Evolutionary conservation across 495 filamentous ascomycete genomes (phyloP).

Genomic region (Amphirosellinia nigrospora): DNA sequence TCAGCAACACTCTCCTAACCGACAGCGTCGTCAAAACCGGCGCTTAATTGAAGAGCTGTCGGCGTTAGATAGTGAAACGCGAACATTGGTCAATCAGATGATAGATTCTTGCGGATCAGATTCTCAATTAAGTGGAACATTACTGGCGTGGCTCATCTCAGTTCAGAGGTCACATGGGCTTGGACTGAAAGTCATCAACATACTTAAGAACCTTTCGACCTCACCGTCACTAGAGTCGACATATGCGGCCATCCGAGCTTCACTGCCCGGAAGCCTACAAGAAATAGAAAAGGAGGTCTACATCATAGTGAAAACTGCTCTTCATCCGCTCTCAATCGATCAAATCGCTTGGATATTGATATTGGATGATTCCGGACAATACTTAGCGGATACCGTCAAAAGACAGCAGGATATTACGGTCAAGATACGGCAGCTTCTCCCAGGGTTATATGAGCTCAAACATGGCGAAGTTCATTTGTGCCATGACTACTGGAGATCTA

Average conservation of each 20-base stretch:
- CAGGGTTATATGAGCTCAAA: background rate
- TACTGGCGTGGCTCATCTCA: background rate
- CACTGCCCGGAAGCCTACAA: background rate
- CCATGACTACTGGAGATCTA: background rate
- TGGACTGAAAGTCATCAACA: background rate
- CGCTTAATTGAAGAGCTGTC: background rate
- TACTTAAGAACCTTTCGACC: background rate
- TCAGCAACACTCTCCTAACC: background rate
- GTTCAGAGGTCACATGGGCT: background rate
- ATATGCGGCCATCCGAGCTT: background rate
- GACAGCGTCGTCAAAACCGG: background rate
- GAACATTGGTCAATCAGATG: background rate
- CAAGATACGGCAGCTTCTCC: background rate
- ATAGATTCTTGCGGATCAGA: background rate
- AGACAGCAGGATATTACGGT: background rate
- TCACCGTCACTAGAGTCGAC: background rate
- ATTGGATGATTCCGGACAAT: background rate
- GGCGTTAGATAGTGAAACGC: background rate
- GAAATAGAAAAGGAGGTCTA: background rate
- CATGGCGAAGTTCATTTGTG: background rate
- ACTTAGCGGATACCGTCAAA: background rate
- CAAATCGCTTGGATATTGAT: constrained; percentile 2
- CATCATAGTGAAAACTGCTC: background rate
- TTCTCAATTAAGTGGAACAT: background rate
- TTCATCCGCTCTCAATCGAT: background rate